These are phyloP conservation scores for Arabis alpina DNA, from an alignment of 345 rosid species.

Conservation along the genomic window DNA sequence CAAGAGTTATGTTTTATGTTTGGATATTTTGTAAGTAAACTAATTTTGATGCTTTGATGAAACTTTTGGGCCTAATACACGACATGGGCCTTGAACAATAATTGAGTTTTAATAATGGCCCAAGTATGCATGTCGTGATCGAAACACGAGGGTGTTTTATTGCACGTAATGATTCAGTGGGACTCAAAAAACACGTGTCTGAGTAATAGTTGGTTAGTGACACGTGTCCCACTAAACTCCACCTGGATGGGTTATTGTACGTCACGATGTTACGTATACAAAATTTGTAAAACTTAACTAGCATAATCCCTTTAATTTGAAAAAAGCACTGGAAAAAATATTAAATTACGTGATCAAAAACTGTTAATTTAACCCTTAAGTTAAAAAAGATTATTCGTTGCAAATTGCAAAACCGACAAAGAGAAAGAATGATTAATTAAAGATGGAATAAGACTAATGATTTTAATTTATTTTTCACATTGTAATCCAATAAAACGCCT, in stretches of 20 bases:
- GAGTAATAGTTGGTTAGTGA: not conserved
- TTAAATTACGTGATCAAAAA: not conserved
- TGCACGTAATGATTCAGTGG: not conserved
- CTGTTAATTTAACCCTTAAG: not conserved
- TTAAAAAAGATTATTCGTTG: not conserved
- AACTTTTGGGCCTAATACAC: not conserved
- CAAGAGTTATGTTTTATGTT: slow-evolving; percentile 18
- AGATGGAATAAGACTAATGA: slow-evolving; percentile 38
- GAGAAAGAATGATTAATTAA: slow-evolving; percentile 23
- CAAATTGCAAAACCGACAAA: slow-evolving; percentile 23
- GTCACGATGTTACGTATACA: not conserved
- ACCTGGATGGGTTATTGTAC: slow-evolving; percentile 20
- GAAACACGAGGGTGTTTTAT: slow-evolving; percentile 4
- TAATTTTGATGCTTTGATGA: slow-evolving; percentile 31
- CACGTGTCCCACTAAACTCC: slow-evolving; percentile 17
- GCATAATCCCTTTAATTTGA: slow-evolving; percentile 6
- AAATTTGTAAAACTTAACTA: not conserved
- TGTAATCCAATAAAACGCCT: slow-evolving; percentile 19
- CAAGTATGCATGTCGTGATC: not conserved
- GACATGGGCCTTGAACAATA: slow-evolving; percentile 16
- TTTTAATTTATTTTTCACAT: slow-evolving; percentile 1
- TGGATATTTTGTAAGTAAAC: slow-evolving; percentile 41
- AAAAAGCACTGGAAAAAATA: not conserved
- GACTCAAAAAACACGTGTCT: slow-evolving; percentile 17
- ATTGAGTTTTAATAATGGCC: not conserved